Evolutionary conservation across 768 basidiomycete genomes (phyloP).

Genomic region (Cystobasidium tubakii): DNA sequence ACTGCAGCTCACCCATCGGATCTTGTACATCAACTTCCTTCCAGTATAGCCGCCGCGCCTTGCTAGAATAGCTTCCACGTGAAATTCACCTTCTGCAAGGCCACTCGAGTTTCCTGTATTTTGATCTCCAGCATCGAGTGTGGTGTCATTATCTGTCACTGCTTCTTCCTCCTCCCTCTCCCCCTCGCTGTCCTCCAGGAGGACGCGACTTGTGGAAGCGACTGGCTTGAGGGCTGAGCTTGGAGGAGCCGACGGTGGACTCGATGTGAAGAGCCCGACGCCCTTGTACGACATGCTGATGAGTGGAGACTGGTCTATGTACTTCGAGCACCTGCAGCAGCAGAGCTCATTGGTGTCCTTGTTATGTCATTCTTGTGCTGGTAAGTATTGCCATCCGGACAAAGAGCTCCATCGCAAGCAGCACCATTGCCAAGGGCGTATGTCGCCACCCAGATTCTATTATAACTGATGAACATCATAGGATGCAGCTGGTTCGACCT

Average conservation of each 20-base stretch:
- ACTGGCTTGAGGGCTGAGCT: not conserved
- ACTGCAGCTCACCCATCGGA: slow-evolving; percentile 19
- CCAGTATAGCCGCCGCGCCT: slow-evolving; percentile 11
- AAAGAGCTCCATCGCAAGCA: not conserved
- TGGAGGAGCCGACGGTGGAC: slow-evolving; percentile 6
- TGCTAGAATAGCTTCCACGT: slow-evolving; percentile 28
- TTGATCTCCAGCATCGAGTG: not conserved
- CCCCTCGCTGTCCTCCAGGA: not conserved
- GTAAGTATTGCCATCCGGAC: not conserved
- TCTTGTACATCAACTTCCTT: slow-evolving; percentile 8
- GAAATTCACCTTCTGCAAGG: slow-evolving; percentile 6
- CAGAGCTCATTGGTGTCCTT: not conserved
- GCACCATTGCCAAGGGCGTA: no score
- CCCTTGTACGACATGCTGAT: slow-evolving; percentile 1
- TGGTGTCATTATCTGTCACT: not conserved
- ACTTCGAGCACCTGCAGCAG: not conserved
- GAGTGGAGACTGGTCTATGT: not conserved
- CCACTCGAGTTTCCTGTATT: not conserved
- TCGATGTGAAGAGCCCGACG: not conserved
- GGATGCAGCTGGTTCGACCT: no score
- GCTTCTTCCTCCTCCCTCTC: not conserved
- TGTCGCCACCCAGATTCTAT: not conserved
- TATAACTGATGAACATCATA: no score
- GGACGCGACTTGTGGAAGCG: not conserved
- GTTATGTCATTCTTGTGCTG: not conserved